Evolutionary conservation across 306 rosid genomes (phyloP), one percentile per base, ranked within the genome.

Genomic region (Fragaria ananassa): DNA sequence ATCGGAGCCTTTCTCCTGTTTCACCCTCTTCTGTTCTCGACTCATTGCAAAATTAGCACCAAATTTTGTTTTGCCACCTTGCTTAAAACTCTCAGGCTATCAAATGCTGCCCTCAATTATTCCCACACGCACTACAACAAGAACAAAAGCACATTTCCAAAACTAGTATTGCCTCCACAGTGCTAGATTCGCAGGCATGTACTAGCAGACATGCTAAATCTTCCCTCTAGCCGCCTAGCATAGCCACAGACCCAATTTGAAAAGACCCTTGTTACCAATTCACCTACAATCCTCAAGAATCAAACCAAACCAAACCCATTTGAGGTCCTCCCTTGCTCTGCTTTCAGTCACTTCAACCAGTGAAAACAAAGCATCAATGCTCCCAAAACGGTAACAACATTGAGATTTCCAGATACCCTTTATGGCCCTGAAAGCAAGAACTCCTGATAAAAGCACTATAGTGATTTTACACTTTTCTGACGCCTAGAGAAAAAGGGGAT

Each of bases 1-100:
- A 86, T 91, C 97, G 3, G 88, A 89, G 76, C 86, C 84, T 75
- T 85, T 95, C 84, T 92, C 96, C 83, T 76, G 96, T 88, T 85
- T 92, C 73, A 84, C 97, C 69, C 86, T 85, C 81, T 89, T 95
- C 81, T 74, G 88, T 73, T 91, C 97, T 75, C 83, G 84, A 87
- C 88, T 91, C 99, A 91, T 95, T 77, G 65, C 66, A 62, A 51
- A 74, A 60, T 29, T 49, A 44, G 3, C 73, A 45, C 42, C 34
- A 70, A 49, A 25, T 62, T 17, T 34, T 37, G 53, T 67, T 37
- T 65, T 35, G 79, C 41, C 65, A 72, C 72, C 71, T 51, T 64
- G 41, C 83, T 77, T 76, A 64, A 76, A 71, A 68, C 51, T 34
- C 41, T 81, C 61, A 87, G 76, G 3, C 74, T 81, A 87, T 84